A percentile compares a stretch with the other conserved stretches of the same genome.
phyloP scores from a whole-genome alignment of 441 rosid genomes.

The Erysimum cheiri region DNA sequence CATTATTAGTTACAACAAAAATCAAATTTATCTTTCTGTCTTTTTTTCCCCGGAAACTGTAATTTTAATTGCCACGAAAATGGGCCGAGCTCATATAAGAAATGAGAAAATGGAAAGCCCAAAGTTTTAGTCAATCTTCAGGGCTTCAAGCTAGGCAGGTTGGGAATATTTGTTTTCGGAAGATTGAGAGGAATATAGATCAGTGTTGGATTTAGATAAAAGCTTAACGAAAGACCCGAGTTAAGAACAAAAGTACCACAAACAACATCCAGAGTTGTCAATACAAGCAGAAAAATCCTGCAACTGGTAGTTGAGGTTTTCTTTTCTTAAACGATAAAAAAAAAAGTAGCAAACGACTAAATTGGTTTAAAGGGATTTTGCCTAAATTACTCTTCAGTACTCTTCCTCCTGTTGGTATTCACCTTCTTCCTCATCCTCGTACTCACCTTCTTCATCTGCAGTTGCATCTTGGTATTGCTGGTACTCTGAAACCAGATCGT shows the following conservation, averaged over 20 bases:
- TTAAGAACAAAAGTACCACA: constrained; percentile 4
- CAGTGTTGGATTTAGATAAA: not conserved
- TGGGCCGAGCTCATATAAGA: not conserved
- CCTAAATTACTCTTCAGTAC: constrained; percentile 30
- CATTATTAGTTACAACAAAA: not conserved
- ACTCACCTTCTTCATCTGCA: constrained; percentile 40
- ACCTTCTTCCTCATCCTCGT: constrained; percentile 37
- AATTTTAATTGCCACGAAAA: not conserved
- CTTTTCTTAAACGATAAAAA: not conserved
- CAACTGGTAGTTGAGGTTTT: constrained; percentile 33
- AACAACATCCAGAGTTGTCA: not conserved
- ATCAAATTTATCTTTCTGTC: not conserved
- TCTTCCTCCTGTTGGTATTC: constrained; percentile 50
- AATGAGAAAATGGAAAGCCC: not conserved
- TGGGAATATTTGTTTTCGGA: not conserved
- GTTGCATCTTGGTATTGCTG: constrained; percentile 39
- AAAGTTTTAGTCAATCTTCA: not conserved
- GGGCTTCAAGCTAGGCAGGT: no score
- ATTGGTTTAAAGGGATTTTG: not conserved
- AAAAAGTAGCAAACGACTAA: constrained; percentile 7
- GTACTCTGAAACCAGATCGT: constrained; percentile 47
- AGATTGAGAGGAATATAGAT: not conserved
- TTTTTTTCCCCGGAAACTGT: no score
- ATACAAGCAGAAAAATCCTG: constrained; percentile 20
- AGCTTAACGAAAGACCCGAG: not conserved